These are phyloP conservation scores for Mycena venus DNA, from an alignment of 768 basidiomycete species.

Conservation along the genomic window DNA sequence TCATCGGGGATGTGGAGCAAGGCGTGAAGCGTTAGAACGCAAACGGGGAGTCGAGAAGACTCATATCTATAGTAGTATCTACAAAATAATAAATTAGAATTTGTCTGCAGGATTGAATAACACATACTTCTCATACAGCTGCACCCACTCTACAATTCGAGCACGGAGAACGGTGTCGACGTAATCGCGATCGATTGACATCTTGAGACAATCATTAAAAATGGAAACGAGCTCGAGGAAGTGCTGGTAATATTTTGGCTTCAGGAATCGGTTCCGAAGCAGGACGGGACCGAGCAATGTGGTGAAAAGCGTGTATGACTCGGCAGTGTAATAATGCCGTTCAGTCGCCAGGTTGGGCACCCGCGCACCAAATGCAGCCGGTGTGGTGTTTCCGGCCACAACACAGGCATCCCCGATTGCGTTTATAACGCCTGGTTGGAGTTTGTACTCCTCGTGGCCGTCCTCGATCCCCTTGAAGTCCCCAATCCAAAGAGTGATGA, in stretches of 20 bases:
- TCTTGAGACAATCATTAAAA: background rate
- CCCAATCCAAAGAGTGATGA: slow-evolving; percentile 57
- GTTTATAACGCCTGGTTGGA: background rate
- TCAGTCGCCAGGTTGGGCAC: background rate
- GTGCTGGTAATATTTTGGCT: slow-evolving; percentile 1
- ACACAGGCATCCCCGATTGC: background rate
- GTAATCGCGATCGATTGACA: slow-evolving; percentile 2
- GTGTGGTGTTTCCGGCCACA: background rate
- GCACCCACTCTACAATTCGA: slow-evolving; percentile 1
- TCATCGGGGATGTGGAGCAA: slow-evolving; percentile 11
- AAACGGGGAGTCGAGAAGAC: background rate
- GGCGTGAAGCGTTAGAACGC: background rate
- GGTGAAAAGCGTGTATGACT: background rate
- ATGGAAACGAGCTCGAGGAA: background rate
- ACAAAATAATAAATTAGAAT: background rate
- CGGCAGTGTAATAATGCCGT: background rate
- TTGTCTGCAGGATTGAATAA: background rate
- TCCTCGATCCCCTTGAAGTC: slow-evolving; percentile 55
- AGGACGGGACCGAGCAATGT: background rate
- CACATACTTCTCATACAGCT: background rate
- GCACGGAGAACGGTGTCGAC: background rate
- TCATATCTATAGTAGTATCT: slow-evolving; percentile 13
- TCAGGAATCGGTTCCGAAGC: background rate
- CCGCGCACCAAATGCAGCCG: background rate
- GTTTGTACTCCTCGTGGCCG: slow-evolving; percentile 43